phyloP scores from a whole-genome alignment of 179 eudicot species.

The Beta corolliflora region DNA sequence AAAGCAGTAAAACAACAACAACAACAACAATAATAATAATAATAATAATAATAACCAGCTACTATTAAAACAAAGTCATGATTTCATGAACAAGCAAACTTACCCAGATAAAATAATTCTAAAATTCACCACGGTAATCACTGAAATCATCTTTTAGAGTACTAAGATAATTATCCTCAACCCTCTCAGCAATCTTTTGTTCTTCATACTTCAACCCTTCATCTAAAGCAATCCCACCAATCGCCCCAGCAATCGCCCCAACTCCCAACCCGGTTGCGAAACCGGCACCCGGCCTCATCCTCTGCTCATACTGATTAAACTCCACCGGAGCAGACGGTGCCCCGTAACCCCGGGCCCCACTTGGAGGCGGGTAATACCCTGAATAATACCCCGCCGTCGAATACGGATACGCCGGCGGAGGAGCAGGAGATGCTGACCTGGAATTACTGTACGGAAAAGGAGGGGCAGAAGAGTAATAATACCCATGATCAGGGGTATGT shows the following conservation, averaged over 20 bases:
- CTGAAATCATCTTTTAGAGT: conserved; percentile 45
- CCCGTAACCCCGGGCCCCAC: conserved; percentile 25
- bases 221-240: conserved; percentile 62
- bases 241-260: conserved; percentile 55
- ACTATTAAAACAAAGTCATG: conserved; percentile 3
- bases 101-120: conserved; percentile 11
- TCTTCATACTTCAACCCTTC: conserved; percentile 60
- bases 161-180: conserved; percentile 42
- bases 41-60: not conserved
- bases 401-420: conserved; percentile 37
- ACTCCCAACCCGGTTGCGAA: conserved; percentile 47
- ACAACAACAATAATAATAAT: no score
- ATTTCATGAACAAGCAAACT: conserved; percentile 18
- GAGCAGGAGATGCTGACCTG: conserved; percentile 25
- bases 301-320: conserved; percentile 28
- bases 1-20: conserved; percentile 16
- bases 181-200: conserved; percentile 45
- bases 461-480: conserved; percentile 61
- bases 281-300: conserved; percentile 36
- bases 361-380: conserved; percentile 42
- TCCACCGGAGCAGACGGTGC: conserved; percentile 80
- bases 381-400: conserved; percentile 45
- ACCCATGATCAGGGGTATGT: conserved; percentile 43
- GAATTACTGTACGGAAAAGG: conserved; percentile 34
- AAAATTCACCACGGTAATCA: conserved; percentile 52